Percentiles rank a stretch among this genome's conserved stretches.
Conservation (phyloP, 139 green algal genomes). For the Desmodesmus armatus region DNA sequence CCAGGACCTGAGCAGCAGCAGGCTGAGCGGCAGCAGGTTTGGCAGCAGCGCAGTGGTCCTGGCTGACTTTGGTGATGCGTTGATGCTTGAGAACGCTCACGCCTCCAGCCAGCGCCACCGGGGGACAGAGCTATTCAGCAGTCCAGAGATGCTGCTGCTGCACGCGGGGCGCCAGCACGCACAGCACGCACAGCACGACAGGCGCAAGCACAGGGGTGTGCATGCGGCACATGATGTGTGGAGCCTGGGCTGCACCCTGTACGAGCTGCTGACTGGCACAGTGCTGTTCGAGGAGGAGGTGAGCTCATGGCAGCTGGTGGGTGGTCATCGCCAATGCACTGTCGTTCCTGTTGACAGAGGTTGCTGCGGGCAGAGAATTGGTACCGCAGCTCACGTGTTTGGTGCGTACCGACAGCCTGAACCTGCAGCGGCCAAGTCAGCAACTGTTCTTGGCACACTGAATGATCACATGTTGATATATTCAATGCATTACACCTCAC, state of each 20-base stretch:
- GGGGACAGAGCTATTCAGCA: constrained; percentile 78
- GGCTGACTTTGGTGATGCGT: constrained; percentile 76
- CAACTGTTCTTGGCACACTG: background rate
- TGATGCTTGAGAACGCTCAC: constrained; percentile 36
- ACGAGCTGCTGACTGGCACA: constrained; percentile 82
- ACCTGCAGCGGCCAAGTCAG: background rate
- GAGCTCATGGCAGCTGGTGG: background rate
- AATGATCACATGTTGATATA: no score
- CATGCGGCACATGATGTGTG: constrained; percentile 81
- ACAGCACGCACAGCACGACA: constrained; percentile 35
- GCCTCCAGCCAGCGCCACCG: constrained; percentile 53
- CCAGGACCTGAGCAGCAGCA: background rate
- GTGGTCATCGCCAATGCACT: background rate
- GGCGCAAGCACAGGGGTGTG: constrained; percentile 41
- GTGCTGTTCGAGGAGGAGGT: constrained; percentile 58
- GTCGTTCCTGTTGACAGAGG: background rate
- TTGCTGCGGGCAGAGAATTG: background rate
- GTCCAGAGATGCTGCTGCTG: constrained; percentile 80
- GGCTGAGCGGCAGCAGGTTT: background rate
- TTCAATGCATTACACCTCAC: no score
- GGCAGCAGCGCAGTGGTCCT: constrained; percentile 68
- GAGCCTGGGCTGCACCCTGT: constrained; percentile 87
- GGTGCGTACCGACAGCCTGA: background rate
- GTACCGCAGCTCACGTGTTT: background rate
- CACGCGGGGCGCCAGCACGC: constrained; percentile 6